phyloP scores from a whole-genome alignment of 2,329 filamentous ascomycete genomes.

The Fonsecaea pedrosoi region DNA sequence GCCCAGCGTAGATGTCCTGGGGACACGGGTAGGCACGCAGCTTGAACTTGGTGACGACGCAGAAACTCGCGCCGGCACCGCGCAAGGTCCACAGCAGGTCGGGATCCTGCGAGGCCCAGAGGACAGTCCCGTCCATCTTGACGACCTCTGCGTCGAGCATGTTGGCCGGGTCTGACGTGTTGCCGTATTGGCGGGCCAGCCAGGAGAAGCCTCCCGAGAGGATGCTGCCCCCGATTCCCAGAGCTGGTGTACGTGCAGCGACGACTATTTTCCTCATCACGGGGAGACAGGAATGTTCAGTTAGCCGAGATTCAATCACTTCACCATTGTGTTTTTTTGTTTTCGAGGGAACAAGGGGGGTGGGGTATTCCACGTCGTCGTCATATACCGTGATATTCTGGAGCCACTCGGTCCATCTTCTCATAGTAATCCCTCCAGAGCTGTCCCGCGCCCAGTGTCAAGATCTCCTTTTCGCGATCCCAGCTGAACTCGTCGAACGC shows the following conservation, averaged over 20 bases:
- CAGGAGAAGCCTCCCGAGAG: slow-evolving; percentile 49
- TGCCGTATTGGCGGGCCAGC: slow-evolving; percentile 49
- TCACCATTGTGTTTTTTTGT: no score
- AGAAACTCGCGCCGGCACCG: slow-evolving; percentile 46
- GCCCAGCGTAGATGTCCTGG: slow-evolving; percentile 25
- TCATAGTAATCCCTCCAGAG: slow-evolving; percentile 48
- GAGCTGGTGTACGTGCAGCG: slow-evolving; percentile 47
- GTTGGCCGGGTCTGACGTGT: slow-evolving; percentile 50
- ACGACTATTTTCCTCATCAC: slow-evolving; percentile 39
- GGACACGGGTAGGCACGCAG: slow-evolving; percentile 25
- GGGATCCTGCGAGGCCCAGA: slow-evolving; percentile 50
- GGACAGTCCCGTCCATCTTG: slow-evolving; percentile 45
- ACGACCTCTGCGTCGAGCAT: slow-evolving; percentile 51
- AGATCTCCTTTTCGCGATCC: slow-evolving; percentile 42
- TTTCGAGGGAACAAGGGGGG: no score
- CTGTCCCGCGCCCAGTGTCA: slow-evolving; percentile 47
- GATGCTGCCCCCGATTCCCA: slow-evolving; percentile 49
- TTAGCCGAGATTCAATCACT: neutral
- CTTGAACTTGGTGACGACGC: slow-evolving; percentile 28
- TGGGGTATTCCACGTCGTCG: neutral
- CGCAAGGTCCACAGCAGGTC: slow-evolving; percentile 53
- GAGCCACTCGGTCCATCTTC: slow-evolving; percentile 45
- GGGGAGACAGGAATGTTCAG: neutral
- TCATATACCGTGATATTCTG: slow-evolving; percentile 44
- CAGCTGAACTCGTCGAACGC: slow-evolving; percentile 49